phyloP scores from a whole-genome alignment of 2,329 filamentous ascomycete genomes.

The Berkeleyomyces basicola region DNA sequence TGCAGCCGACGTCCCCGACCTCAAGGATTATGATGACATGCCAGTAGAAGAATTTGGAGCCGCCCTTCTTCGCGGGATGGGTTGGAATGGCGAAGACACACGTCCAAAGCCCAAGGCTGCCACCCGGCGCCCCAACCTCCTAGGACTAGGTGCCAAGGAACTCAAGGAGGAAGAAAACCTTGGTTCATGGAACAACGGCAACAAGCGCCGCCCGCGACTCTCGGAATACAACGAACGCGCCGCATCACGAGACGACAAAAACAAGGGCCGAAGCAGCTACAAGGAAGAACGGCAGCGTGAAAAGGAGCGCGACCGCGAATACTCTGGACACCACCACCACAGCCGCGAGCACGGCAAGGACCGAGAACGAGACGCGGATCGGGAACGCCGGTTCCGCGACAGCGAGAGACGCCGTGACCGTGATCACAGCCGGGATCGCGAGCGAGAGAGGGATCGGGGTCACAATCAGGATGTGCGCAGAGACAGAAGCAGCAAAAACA shows the following conservation, averaged over 20 bases:
- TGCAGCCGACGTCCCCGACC: constrained; percentile 57
- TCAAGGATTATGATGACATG: constrained; percentile 74
- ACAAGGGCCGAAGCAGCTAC: constrained; percentile 28
- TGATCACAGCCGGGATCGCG: constrained; percentile 27
- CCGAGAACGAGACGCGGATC: constrained; percentile 8
- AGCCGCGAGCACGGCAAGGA: constrained; percentile 5
- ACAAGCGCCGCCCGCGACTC: constrained; percentile 30
- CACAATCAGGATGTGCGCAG: constrained; percentile 20
- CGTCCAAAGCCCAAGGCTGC: constrained; percentile 41
- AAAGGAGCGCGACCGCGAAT: constrained; percentile 21
- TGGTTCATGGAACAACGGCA: constrained; percentile 62
- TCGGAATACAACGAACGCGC: constrained; percentile 30
- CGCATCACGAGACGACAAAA: constrained; percentile 20
- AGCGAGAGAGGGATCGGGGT: constrained; percentile 18
- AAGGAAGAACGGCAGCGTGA: constrained; percentile 31
- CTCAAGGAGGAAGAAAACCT: constrained; percentile 55
- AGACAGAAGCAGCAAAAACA: constrained; percentile 22
- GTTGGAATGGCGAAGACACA: constrained; percentile 61
- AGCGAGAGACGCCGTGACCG: constrained; percentile 24
- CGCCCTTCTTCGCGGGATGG: constrained; percentile 80
- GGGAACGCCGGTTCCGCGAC: constrained; percentile 18
- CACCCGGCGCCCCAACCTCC: constrained; percentile 58
- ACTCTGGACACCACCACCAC: constrained; percentile 6
- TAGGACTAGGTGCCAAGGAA: constrained; percentile 81
- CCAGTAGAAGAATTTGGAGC: constrained; percentile 92